These are phyloP conservation scores for Xylaria arbuscula DNA, from an alignment of 2,329 filamentous ascomycete species.

Conservation along the genomic window DNA sequence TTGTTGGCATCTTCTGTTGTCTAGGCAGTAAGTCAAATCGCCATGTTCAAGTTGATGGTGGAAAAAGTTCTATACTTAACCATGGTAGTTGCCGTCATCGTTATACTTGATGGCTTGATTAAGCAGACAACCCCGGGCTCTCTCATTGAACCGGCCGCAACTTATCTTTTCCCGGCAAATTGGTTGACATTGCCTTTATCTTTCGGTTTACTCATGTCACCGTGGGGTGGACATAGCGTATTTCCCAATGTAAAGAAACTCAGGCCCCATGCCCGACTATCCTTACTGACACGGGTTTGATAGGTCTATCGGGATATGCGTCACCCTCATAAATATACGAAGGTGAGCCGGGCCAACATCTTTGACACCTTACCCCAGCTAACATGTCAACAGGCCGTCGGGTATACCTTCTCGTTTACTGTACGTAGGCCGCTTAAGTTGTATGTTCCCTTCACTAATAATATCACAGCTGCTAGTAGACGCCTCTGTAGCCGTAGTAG, in stretches of 20 bases:
- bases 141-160: constrained; percentile 80
- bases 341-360: constrained; percentile 35
- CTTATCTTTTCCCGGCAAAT: constrained; percentile 84
- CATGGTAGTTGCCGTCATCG: constrained; percentile 78
- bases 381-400: constrained; percentile 67
- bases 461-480: constrained; percentile 77
- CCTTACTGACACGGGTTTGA: constrained; percentile 29
- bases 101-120: constrained; percentile 86
- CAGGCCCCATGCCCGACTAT: not conserved
- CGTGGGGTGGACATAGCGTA: constrained; percentile 71
- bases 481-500: constrained; percentile 81
- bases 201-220: constrained; percentile 88
- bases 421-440: constrained; percentile 57
- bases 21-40: constrained; percentile 76
- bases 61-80: constrained; percentile 23
- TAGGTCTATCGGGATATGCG: constrained; percentile 72
- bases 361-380: constrained; percentile 23
- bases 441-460: constrained; percentile 7
- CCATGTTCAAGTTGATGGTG: constrained; percentile 4
- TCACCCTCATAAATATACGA: constrained; percentile 80
- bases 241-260: constrained; percentile 77
- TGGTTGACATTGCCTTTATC: constrained; percentile 89
- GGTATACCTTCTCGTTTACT: constrained; percentile 86
- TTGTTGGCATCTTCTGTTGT: constrained; percentile 91
- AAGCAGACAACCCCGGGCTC: constrained; percentile 85